A percentile compares a stretch with the other conserved stretches of the same genome.
These are phyloP conservation scores for Odontarrhena argentea DNA, from an alignment of 345 rosid species.

Conservation along the genomic window DNA sequence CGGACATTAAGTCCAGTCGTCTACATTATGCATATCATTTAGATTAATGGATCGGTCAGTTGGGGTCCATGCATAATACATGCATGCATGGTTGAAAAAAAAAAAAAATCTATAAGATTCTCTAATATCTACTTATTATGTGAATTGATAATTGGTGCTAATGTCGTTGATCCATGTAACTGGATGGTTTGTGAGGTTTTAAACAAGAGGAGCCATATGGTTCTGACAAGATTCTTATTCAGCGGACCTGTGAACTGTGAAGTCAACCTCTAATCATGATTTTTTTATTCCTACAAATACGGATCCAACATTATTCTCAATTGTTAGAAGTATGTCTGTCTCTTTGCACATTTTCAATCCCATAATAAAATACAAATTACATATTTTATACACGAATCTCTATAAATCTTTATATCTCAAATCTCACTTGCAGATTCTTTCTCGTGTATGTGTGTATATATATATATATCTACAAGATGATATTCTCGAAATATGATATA, in stretches of 20 bases:
- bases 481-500: no score
- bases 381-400: constrained; percentile 8
- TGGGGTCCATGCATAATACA: no score
- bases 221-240: constrained; percentile 27
- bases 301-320: constrained; percentile 32
- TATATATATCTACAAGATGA: background rate
- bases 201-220: background rate
- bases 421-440: constrained; percentile 27
- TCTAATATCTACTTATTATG: no score
- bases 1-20: no score
- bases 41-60: no score
- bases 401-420: constrained; percentile 4
- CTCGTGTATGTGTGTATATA: background rate
- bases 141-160: no score
- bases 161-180: no score
- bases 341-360: constrained; percentile 24
- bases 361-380: constrained; percentile 12
- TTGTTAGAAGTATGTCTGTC: constrained; percentile 22
- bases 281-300: constrained; percentile 18
- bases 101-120: no score
- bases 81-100: no score
- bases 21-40: no score
- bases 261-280: constrained; percentile 29
- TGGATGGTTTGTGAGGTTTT: background rate
- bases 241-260: constrained; percentile 25